These are phyloP conservation scores for Ogataea sp. DNA, from an alignment of 805 yeast genomes.

Conservation along the genomic window DNA sequence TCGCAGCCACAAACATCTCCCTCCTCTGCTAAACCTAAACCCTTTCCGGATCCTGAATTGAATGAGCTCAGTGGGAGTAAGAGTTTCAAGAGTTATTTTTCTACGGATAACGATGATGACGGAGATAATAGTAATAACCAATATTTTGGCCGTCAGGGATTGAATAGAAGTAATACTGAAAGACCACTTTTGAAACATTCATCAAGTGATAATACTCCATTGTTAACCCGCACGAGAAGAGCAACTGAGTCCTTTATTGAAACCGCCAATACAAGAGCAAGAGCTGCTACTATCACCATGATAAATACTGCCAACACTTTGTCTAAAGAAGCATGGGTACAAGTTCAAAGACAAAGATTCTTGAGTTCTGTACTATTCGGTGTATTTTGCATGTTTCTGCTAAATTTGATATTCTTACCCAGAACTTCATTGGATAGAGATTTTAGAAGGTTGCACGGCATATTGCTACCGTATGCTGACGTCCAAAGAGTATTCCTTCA, in stretches of 20 bases:
- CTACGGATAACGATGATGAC: neutral
- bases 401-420: constrained; percentile 70
- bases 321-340: constrained; percentile 16
- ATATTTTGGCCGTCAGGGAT: no score
- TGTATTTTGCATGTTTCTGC: constrained; percentile 39
- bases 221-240: constrained; percentile 1
- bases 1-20: no score
- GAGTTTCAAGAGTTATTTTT: neutral
- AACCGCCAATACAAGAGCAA: constrained; percentile 9
- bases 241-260: constrained; percentile 3
- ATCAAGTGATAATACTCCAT: neutral
- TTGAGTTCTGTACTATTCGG: constrained; percentile 42
- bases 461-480: constrained; percentile 58
- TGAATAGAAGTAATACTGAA: neutral
- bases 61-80: neutral
- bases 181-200: neutral
- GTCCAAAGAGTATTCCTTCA: constrained; percentile 53
- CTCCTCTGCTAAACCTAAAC: neutral
- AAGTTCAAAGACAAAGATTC: constrained; percentile 28
- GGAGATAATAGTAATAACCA: neutral
- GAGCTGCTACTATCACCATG: constrained; percentile 22
- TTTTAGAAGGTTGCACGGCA: constrained; percentile 64
- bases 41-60: neutral
- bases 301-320: constrained; percentile 9
- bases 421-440: constrained; percentile 79